Base-by-base conservation (phyloP, 441 rosid species). In the Arabidopsis hybrid region DNA sequence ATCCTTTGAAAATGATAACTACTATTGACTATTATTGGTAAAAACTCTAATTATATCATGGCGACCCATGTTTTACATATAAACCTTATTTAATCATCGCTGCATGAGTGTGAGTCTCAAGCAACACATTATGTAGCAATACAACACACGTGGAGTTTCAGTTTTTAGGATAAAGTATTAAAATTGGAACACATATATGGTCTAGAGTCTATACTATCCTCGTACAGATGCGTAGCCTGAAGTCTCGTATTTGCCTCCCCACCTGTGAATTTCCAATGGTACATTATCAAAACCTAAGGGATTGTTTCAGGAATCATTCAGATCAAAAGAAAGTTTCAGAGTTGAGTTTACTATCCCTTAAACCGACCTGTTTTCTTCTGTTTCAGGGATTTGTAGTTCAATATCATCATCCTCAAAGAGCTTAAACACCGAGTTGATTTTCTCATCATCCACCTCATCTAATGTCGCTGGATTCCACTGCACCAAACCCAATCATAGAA, bases 391-490 rank as follows among this genome's bases (percentile, higher is more conserved):
- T 45, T 74, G 85, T 73, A 92, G 97, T 81, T 92, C 97, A 53
- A 88, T 76, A 46, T 77, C 88, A 76, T 85, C 85, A 21, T 21
- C 26, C 43, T 42, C 17, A 36, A 87, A 89, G 40, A 89, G 91
- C 81, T 83, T 73, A 78, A 92, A 89, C 64, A 92, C 77, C 8
- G 75, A 50, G 57, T 84, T 91, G 32, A 90, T 31, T 67, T 86
- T 88, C 73, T 85, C 80, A 11, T 85, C 93, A 8, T 80, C 88
- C 69, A 86, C 87, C 72, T 84, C 73, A 12, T 86, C 87, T 8
- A 87, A 81, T 16, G 86, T 79, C 0, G 82, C 78, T n/a, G 97
- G 97, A 31, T 81, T 85, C 99, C 99, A 92, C 97, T 91, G 82
- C 56, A 72, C 42, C 52, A 80, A 63, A 58, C 49, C 78, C 67